Evolutionary conservation across 1,284 basidiomycete species (phyloP), one percentile per base, ranked within the genome.

Genomic region (Tilletia caries): DNA sequence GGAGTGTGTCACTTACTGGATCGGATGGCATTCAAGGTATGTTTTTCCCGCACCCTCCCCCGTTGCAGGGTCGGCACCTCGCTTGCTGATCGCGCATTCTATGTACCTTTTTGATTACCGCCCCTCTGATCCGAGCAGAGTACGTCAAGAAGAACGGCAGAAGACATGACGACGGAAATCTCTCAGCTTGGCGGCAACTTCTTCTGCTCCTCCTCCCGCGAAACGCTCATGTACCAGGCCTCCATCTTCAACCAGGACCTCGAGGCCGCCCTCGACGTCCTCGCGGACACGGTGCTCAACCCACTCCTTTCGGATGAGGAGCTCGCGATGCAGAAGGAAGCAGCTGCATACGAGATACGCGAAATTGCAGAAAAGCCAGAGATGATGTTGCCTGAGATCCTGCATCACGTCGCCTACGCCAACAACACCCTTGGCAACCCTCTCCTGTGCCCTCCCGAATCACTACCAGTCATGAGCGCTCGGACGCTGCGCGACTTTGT

Each of bases 221-320:
- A 98, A 84, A 90, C 93, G 44, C 93, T 98, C 84, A 94, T 97
- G 92, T 98, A 98, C 84, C 95, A 98, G 85, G 32, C 95, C 20
- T 92, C 93, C 62, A 91, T 97, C 80, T 96, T 95, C 84, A 90
- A 93, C 75, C 87, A 90, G 75, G 90, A 90, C 54, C 91, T 94
- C 0, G 89, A 90, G 4, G 87, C 90, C 20, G 93, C 94, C 6
- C 84, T 98, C 68, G 91, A 91, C 41, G 87, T 98, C 73, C 92
- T 98, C 71, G 89, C 94, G 41, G 95, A 97, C 83, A 96, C 95
- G 6, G 90, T 93, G 68, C 87, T 91, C 68, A 89, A 94, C 79
- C 89, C 95, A 2, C 85, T 89, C 0, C 89, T 97, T 78, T 84
- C 89, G 5, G 85, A 87, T 0, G 91, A 92, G 69, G 95, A 98